These are phyloP conservation scores for Hygrophorus pudorinus DNA, from an alignment of 768 basidiomycete genomes.

Conservation along the genomic window DNA sequence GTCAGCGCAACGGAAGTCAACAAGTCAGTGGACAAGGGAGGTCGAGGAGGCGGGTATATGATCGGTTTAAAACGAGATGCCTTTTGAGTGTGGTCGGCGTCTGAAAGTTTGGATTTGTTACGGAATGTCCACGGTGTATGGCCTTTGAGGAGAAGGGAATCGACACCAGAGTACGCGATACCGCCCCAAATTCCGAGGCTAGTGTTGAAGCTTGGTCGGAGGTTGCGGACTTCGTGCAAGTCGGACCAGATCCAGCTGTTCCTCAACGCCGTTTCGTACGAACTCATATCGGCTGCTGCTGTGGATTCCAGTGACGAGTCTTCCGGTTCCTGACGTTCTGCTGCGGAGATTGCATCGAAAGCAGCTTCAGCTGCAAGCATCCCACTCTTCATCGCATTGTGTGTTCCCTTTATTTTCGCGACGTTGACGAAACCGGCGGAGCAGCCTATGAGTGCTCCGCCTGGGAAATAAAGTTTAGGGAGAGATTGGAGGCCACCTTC, in stretches of 20 bases:
- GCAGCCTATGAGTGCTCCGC: conserved; percentile 91
- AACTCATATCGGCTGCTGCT: conserved; percentile 48
- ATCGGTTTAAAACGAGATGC: conserved; percentile 64
- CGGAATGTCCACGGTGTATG: conserved; percentile 87
- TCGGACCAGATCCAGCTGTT: conserved; percentile 82
- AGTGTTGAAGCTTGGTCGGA: conserved; percentile 83
- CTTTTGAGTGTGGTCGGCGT: conserved; percentile 62
- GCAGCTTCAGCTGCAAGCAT: conserved; percentile 94
- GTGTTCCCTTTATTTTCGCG: conserved; percentile 97
- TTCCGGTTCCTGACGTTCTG: conserved; percentile 2
- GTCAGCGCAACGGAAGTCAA: conserved; percentile 85
- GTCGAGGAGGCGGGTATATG: conserved; percentile 77
- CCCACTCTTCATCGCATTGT: conserved; percentile 98
- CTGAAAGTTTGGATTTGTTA: conserved; percentile 18
- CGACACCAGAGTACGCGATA: conserved; percentile 80
- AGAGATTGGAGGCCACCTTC: conserved; percentile 93
- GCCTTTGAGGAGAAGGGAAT: conserved; percentile 76
- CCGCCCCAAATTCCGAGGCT: conserved; percentile 79
- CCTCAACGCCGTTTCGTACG: conserved; percentile 61
- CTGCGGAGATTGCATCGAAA: conserved; percentile 40
- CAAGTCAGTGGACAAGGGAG: conserved; percentile 87
- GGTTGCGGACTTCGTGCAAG: conserved; percentile 81
- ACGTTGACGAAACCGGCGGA: conserved; percentile 95
- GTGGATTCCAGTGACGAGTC: background rate
- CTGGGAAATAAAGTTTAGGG: conserved; percentile 79